phyloP scores from a whole-genome alignment of 129 eudicot genomes.

The Oenanthe sinensis region DNA sequence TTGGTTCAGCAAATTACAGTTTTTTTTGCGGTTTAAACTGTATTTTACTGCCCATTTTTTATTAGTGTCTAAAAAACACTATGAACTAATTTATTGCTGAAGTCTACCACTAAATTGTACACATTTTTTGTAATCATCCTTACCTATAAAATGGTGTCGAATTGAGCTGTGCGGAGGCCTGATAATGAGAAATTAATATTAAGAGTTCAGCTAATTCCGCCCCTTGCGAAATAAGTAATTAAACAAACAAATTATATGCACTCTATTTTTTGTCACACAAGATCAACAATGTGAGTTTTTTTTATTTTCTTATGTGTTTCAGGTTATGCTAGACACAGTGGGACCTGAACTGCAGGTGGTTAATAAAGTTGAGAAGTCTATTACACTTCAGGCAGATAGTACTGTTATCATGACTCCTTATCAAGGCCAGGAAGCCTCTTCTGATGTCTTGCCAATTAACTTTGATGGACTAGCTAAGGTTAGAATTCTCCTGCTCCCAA shows the following conservation, averaged over 20 bases:
- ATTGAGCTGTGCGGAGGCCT: neutral
- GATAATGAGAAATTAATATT: neutral
- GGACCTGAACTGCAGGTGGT: conserved; percentile 86
- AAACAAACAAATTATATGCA: neutral
- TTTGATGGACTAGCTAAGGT: conserved; percentile 83
- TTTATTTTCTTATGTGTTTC: conserved; percentile 12
- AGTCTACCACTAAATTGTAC: neutral
- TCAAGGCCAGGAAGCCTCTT: conserved; percentile 71
- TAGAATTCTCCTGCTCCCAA: neutral
- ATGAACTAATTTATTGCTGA: neutral
- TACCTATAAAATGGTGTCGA: neutral
- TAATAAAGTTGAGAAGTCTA: conserved; percentile 62
- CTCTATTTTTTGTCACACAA: neutral
- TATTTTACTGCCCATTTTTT: neutral
- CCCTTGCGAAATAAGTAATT: neutral
- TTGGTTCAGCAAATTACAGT: neutral
- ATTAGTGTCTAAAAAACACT: neutral
- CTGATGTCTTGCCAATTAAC: conserved; percentile 72
- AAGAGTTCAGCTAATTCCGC: neutral
- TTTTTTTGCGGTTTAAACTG: neutral
- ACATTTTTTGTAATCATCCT: neutral
- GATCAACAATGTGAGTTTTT: neutral
- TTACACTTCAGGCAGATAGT: conserved; percentile 64
- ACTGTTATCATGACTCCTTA: conserved; percentile 75
- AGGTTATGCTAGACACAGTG: conserved; percentile 97